phyloP scores from a whole-genome alignment of 345 rosid species.

The Brassica juncea region DNA sequence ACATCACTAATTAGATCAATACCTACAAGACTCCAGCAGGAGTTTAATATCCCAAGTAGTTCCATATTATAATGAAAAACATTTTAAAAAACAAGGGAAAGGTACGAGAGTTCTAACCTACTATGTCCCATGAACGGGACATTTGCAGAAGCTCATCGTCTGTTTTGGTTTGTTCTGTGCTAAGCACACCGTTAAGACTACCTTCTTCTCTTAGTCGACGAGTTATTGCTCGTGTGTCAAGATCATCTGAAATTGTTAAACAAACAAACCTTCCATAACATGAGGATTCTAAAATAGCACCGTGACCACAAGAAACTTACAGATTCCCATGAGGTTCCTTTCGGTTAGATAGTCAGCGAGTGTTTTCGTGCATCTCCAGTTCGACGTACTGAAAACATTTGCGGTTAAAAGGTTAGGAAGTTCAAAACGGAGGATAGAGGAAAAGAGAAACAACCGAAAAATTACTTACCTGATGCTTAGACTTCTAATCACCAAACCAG shows the following conservation, averaged over 20 bases:
- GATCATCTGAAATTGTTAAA: conserved; percentile 61
- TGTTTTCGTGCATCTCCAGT: conserved; percentile 81
- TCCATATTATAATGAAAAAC: background rate
- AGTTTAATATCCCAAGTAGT: background rate
- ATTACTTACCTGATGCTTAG: conserved; percentile 70
- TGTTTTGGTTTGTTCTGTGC: conserved; percentile 75
- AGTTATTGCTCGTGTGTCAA: conserved; percentile 95
- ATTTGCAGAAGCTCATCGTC: conserved; percentile 78
- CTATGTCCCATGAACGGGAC: conserved; percentile 91
- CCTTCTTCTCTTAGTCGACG: conserved; percentile 93
- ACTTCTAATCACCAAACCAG: conserved; percentile 89
- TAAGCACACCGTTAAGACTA: conserved; percentile 91
- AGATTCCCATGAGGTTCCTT: conserved; percentile 88
- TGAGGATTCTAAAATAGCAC: background rate
- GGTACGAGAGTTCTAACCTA: conserved; percentile 48
- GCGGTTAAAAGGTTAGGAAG: background rate
- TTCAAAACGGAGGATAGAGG: background rate
- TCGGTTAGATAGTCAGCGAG: conserved; percentile 82
- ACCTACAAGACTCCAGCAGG: conserved; percentile 50
- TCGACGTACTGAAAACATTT: conserved; percentile 66
- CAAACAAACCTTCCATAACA: conserved; percentile 7
- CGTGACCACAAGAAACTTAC: conserved; percentile 17
- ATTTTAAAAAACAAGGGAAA: background rate
- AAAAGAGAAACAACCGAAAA: background rate
- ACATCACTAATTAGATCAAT: conserved; percentile 87